Evolutionary conservation across 805 yeast species (phyloP).

Genomic region (Wickerhamiella sorbophila): DNA sequence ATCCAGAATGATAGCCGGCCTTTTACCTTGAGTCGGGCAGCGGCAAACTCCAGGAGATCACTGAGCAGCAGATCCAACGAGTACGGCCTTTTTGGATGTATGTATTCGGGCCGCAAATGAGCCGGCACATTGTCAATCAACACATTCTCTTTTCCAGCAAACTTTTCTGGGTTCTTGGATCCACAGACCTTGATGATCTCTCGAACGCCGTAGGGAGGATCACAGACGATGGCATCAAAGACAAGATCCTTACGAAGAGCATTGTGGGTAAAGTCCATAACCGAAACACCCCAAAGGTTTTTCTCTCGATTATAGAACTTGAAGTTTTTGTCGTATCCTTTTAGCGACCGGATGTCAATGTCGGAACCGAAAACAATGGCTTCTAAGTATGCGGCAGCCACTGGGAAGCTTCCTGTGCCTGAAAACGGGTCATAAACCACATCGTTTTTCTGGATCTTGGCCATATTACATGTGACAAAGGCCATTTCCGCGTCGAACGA

Average conservation of each 20-base stretch:
- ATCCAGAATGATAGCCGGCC: slow-evolving; percentile 93
- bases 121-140: slow-evolving; percentile 73
- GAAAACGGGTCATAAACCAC: slow-evolving; percentile 87
- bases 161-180: slow-evolving; percentile 48
- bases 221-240: slow-evolving; percentile 78
- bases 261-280: slow-evolving; percentile 92
- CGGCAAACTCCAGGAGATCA: slow-evolving; percentile 62
- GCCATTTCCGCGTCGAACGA: slow-evolving; percentile 92
- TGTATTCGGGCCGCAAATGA: slow-evolving; percentile 61
- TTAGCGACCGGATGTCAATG: slow-evolving; percentile 67
- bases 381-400: slow-evolving; percentile 77
- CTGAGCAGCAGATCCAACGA: slow-evolving; percentile 62
- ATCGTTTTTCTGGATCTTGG: slow-evolving; percentile 50
- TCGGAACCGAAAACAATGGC: slow-evolving; percentile 77
- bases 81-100: slow-evolving; percentile 87
- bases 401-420: slow-evolving; percentile 90
- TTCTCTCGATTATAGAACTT: slow-evolving; percentile 48
- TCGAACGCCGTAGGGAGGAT: slow-evolving; percentile 95
- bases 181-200: slow-evolving; percentile 93
- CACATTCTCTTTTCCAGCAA: slow-evolving; percentile 52
- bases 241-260: slow-evolving; percentile 48
- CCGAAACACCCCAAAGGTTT: slow-evolving; percentile 56
- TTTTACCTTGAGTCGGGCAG: slow-evolving; percentile 50
- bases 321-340: slow-evolving; percentile 64
- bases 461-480: slow-evolving; percentile 74